A percentile compares a stretch with the other conserved stretches of the same genome.
Conservation (phyloP, 306 rosid species). For the Gastrolobium villosum region DNA sequence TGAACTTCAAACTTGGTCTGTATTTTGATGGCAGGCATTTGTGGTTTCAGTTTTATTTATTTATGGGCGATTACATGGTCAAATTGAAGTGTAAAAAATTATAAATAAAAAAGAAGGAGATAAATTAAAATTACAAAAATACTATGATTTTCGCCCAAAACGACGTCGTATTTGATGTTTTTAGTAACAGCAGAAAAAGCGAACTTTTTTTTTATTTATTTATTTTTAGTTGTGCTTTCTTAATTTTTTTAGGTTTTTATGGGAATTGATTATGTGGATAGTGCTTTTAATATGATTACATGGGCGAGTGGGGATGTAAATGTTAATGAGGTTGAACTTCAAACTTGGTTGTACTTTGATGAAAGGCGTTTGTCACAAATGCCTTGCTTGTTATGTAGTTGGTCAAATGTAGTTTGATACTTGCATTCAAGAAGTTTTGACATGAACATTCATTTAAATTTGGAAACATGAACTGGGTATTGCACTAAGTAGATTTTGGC, state of each 20-base stretch:
- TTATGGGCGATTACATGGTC: too few relatives aligned
- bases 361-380: neutral
- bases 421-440: neutral
- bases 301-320: neutral
- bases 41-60: neutral
- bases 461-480: neutral
- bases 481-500: neutral
- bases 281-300: neutral
- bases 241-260: neutral
- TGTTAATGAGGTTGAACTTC: neutral
- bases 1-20: slow-evolving; percentile 30
- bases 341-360: neutral
- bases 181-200: too few relatives aligned
- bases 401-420: slow-evolving; percentile 40
- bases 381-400: slow-evolving; percentile 38
- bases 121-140: too few relatives aligned
- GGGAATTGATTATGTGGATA: neutral
- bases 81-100: too few relatives aligned
- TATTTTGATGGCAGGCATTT: slow-evolving; percentile 16
- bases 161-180: too few relatives aligned
- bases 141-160: too few relatives aligned
- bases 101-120: too few relatives aligned
- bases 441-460: slow-evolving; percentile 29
- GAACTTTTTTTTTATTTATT: neutral
- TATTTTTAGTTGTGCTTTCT: neutral